Evolutionary conservation across 208 protist genomes (phyloP), one percentile per base, ranked within the genome.

Genomic region (Acanthamoeba polyphaga): DNA sequence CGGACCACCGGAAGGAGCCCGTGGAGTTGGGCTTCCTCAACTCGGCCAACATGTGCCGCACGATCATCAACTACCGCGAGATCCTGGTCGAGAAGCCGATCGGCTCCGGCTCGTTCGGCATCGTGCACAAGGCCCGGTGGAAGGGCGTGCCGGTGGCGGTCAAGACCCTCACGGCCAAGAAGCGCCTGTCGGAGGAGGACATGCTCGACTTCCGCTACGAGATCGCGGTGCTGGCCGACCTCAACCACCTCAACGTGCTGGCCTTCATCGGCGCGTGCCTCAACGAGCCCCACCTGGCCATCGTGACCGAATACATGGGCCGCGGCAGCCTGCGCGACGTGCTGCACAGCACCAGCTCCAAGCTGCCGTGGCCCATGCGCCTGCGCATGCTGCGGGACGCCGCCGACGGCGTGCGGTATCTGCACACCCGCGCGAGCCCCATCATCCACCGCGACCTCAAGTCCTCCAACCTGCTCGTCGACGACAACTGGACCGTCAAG

Each of bases 401-500:
- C 60, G 97, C 97, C 38, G 34, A 92, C 51, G 97, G 97, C 29
- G 96, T 98, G 95, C 82, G 95, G 17, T 98, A 97, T 66, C 80
- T 98, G 22, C 97, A 98, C 85, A 96, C 95, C 1, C 24, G 88
- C 34, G 92, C 95, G 55, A 97, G 96, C 19, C 91, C 95, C 17
- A 98, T 98, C 66, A 96, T 98, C 43, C 97, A 98, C 64, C 46
- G 97, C 29, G 97, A 98, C 94, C 93, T 98, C 29, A 98, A 98
- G 64, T 92, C 93, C 2, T 78, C 85, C 15, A 97, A 97, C 58
- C 53, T 97, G 12, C 88, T 97, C n/a, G 95, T 97, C 5, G 95
- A 95, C 55, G 92, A 46, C 29, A 68, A 94, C 68, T 94, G 24
- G 32, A 85, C 29, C 22, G 64, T 94, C 27, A 96, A 60, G 90